phyloP scores from a whole-genome alignment of 768 basidiomycete genomes.

The Dictyophora rubrovolvata region DNA sequence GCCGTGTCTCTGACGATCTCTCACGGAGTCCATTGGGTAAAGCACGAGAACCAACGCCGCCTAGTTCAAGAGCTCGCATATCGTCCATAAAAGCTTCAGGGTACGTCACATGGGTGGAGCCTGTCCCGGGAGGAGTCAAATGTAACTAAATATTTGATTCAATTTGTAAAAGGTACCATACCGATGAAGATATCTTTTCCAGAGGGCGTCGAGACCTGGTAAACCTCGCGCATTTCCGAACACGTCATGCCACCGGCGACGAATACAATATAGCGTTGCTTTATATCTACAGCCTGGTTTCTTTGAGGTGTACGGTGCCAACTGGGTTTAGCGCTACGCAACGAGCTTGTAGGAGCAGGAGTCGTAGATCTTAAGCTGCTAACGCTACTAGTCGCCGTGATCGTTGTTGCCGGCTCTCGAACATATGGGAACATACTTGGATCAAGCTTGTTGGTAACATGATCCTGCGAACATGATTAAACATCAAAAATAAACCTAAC shows the following conservation, averaged over 20 bases:
- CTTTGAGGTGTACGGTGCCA: conserved; percentile 75
- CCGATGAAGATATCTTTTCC: conserved; percentile 91
- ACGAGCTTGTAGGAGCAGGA: conserved; percentile 41
- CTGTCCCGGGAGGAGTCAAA: conserved; percentile 33
- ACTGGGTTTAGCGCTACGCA: conserved; percentile 81
- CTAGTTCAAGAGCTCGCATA: conserved; percentile 74
- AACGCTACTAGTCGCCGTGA: conserved; percentile 25
- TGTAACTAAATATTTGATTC: neutral
- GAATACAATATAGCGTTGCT: conserved; percentile 80
- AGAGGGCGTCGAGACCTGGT: conserved; percentile 59
- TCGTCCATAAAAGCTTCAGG: conserved; percentile 82
- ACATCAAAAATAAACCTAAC: neutral
- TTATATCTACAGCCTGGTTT: conserved; percentile 35
- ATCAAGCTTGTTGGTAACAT: conserved; percentile 69
- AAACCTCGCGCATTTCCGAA: conserved; percentile 86
- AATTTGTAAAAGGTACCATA: conserved; percentile 23
- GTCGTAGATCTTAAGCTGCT: conserved; percentile 39
- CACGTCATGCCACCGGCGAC: conserved; percentile 93
- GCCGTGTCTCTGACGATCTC: conserved; percentile 31
- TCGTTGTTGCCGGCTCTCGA: conserved; percentile 57
- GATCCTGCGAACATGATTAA: conserved; percentile 47
- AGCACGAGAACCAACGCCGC: conserved; percentile 72
- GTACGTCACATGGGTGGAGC: conserved; percentile 81
- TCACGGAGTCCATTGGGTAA: conserved; percentile 61
- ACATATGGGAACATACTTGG: conserved; percentile 79